Evolutionary conservation across 495 filamentous ascomycete species (phyloP).

Genomic region (Aspergillus nanangensis): DNA sequence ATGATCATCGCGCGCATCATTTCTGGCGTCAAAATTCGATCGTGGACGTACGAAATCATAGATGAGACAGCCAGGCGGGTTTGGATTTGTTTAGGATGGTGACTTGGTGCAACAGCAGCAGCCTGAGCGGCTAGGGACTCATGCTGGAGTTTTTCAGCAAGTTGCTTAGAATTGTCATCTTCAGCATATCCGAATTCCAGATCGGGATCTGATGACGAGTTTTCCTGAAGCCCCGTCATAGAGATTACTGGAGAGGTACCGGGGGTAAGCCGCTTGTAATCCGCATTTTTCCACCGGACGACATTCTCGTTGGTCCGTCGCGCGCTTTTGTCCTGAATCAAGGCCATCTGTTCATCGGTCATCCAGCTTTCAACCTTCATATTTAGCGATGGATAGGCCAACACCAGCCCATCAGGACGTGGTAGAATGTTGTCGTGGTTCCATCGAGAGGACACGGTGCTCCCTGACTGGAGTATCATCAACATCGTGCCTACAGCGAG

Average conservation of each 20-base stretch:
- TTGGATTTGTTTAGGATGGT: slow-evolving; percentile 64
- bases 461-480: slow-evolving; percentile 78
- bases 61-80: slow-evolving; percentile 87
- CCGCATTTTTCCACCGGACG: slow-evolving; percentile 70
- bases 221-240: slow-evolving; percentile 38
- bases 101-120: slow-evolving; percentile 34
- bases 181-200: slow-evolving; percentile 29
- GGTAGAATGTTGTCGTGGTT: slow-evolving; percentile 61
- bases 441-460: slow-evolving; percentile 50
- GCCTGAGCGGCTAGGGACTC: slow-evolving; percentile 24
- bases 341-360: slow-evolving; percentile 93
- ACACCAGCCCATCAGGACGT: slow-evolving; percentile 71
- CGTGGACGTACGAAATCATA: slow-evolving; percentile 98
- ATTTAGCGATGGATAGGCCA: slow-evolving; percentile 87
- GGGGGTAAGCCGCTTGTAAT: slow-evolving; percentile 57
- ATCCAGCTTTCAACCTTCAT: slow-evolving; percentile 99
- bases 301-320: slow-evolving; percentile 74
- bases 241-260: slow-evolving; percentile 63
- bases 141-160: slow-evolving; percentile 20
- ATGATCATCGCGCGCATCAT: slow-evolving; percentile 99
- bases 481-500: slow-evolving; percentile 76
- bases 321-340: slow-evolving; percentile 79
- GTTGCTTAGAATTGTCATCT: slow-evolving; percentile 18
- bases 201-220: slow-evolving; percentile 28
- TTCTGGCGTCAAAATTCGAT: slow-evolving; percentile 90